Evolutionary conservation across 192 early-diverging fungal genomes (phyloP).

Genomic region (Allomyces macrogynus): DNA sequence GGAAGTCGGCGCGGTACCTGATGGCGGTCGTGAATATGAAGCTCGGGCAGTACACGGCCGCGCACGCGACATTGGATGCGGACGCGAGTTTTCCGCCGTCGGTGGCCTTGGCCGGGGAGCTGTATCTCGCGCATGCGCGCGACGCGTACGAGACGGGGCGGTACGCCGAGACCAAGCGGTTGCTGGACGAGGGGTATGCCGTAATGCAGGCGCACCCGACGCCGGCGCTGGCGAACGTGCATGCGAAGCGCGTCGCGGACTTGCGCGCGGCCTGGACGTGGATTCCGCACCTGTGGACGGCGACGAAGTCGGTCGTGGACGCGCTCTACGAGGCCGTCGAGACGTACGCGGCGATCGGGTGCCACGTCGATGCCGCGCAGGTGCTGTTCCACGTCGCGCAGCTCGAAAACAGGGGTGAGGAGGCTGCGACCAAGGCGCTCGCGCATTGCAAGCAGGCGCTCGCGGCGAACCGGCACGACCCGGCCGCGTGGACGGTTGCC

Average conservation of each 20-base stretch:
- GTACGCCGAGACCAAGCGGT: background rate
- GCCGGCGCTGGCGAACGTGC: background rate
- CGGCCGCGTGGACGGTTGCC: no score
- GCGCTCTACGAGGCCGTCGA: no score
- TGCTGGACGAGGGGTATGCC: background rate
- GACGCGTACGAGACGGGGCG: background rate
- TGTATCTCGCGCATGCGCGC: background rate
- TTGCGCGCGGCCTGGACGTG: background rate
- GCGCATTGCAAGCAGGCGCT: no score
- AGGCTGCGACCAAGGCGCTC: no score
- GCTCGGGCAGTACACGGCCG: background rate
- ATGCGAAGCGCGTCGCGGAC: background rate
- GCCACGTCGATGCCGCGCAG: no score
- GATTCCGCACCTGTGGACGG: background rate
- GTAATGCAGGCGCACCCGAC: background rate
- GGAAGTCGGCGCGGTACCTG: background rate
- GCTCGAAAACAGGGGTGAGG: no score
- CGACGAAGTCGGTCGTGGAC: no score
- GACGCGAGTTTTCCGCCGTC: background rate
- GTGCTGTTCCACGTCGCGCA: no score
- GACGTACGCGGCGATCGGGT: no score
- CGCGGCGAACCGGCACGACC: no score
- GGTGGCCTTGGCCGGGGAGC: background rate
- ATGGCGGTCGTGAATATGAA: background rate
- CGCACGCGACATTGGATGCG: background rate